Evolutionary conservation across 2,329 filamentous ascomycete species (phyloP).

Genomic region (Raffaelea deltoideospora): DNA sequence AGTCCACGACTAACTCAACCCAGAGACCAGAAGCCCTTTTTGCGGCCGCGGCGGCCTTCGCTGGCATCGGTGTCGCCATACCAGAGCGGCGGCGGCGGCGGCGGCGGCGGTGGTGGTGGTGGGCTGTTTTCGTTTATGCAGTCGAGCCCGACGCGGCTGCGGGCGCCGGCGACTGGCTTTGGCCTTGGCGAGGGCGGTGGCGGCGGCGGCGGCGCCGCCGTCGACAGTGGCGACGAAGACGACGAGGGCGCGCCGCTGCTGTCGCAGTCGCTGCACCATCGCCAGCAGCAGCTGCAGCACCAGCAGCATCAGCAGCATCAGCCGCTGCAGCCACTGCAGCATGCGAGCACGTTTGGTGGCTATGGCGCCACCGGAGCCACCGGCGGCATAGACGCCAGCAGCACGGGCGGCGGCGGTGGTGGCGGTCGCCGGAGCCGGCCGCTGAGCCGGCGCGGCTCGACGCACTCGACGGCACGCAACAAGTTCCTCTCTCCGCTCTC

Average conservation of each 20-base stretch:
- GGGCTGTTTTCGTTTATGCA: conserved; percentile 14
- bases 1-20: no score
- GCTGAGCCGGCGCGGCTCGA: conserved; percentile 31
- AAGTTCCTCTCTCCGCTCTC: conserved; percentile 12
- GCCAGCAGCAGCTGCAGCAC: conserved; percentile 11
- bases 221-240: conserved; percentile 26
- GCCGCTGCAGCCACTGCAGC: conserved; percentile 13
- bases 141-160: conserved; percentile 13
- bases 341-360: not conserved
- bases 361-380: conserved; percentile 2
- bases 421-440: conserved; percentile 16
- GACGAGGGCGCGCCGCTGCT: conserved; percentile 42
- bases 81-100: not conserved
- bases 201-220: conserved; percentile 1
- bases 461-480: conserved; percentile 31
- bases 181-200: no score
- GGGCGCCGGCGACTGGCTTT: conserved; percentile 9
- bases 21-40: conserved; percentile 34
- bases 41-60: conserved; percentile 50
- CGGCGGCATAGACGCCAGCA: conserved; percentile 15
- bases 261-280: conserved; percentile 19
- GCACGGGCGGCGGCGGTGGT: conserved; percentile 29
- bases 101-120: no score
- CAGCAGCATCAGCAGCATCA: conserved; percentile 1
- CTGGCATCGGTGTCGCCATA: conserved; percentile 13